Evolutionary conservation across 164 flowering plant species (phyloP).

Genomic region (Nelumbo lutea): DNA sequence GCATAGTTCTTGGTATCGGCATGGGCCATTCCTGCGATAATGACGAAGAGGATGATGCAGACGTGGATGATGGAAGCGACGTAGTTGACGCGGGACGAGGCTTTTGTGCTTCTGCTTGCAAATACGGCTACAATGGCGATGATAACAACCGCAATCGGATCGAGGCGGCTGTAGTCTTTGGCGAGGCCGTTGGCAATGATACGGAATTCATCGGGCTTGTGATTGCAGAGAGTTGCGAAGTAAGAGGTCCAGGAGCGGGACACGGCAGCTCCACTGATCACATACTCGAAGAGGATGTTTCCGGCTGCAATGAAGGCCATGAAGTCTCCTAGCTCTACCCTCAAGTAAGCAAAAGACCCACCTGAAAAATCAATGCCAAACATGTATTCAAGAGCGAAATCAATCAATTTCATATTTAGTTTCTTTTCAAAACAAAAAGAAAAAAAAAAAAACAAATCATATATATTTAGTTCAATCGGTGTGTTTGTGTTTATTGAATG

Average conservation of each 20-base stretch:
- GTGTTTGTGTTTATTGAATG: not conserved
- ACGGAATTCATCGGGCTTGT: constrained; percentile 39
- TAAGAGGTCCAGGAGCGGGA: constrained; percentile 72
- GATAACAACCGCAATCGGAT: constrained; percentile 52
- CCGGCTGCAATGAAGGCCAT: constrained; percentile 67
- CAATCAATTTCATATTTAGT: not conserved
- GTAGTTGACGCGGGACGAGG: constrained; percentile 52
- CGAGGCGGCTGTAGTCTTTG: constrained; percentile 38
- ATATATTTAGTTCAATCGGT: not conserved
- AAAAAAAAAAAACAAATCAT: not conserved
- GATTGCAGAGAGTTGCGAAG: constrained; percentile 57
- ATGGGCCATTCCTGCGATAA: constrained; percentile 41
- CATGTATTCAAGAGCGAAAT: not conserved
- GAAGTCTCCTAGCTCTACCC: constrained; percentile 63
- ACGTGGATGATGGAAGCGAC: constrained; percentile 44
- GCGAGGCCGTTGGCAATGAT: constrained; percentile 26
- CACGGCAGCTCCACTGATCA: constrained; percentile 47
- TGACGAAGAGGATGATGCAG: constrained; percentile 43
- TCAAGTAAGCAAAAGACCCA: constrained; percentile 59
- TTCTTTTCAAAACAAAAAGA: not conserved
- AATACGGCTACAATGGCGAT: constrained; percentile 25
- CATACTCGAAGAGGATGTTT: constrained; percentile 59
- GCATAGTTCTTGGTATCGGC: constrained; percentile 37
- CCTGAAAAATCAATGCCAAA: constrained; percentile 20
- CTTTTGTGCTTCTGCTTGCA: constrained; percentile 50